Evolutionary conservation across 2,329 filamentous ascomycete genomes (phyloP), one percentile per base, ranked within the genome.

Genomic region (Coleophoma eucalyptorum): DNA sequence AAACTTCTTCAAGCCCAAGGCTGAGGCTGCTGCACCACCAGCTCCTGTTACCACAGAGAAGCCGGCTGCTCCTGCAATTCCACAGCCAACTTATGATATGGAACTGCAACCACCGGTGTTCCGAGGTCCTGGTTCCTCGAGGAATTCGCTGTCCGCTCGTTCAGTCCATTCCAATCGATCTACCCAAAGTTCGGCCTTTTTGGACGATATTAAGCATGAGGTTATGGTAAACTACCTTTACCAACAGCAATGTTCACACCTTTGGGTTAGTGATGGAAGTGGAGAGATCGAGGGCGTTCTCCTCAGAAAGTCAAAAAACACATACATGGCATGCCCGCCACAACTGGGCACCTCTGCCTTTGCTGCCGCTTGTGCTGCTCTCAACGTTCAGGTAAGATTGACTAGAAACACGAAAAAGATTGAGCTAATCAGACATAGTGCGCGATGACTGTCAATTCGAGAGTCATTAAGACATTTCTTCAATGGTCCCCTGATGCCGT

Each of bases 191-290:
- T 81, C 78, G 37, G 69, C 77, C 50, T 77, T 86, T 53, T 67
- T 87, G 11, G 84, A 89, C 53, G 86, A 89, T 55, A 87, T 90
- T 68, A 89, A 87, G 68, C 84, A 90, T 62, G 87, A 91, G 67
- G 85, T 91, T 54, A 91, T 91, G 87, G 86, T 89, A 53, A 90
- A 89, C 69, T 90, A 89, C 65, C 74, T 92, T 21, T 90, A 90
- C 68, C 87, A 91, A 67, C 86, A 91, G 65, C 87, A 90, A 69
- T 90, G 86, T 62, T 79, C 81, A 12, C 80, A 83, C 54, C 76
- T 90, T 33, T 91, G 88, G 88, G 83, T 90, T 18, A 81, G 81
- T 32, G 84, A 89, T 59, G 81, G 79, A 34, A 83, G 77, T 45
- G 85, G 84, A 12, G 80, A 86, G 57, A 68, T 83, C 5, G 87